These are phyloP conservation scores for Metschnikowia arizonensis DNA, from an alignment of 805 yeast species.

Conservation along the genomic window DNA sequence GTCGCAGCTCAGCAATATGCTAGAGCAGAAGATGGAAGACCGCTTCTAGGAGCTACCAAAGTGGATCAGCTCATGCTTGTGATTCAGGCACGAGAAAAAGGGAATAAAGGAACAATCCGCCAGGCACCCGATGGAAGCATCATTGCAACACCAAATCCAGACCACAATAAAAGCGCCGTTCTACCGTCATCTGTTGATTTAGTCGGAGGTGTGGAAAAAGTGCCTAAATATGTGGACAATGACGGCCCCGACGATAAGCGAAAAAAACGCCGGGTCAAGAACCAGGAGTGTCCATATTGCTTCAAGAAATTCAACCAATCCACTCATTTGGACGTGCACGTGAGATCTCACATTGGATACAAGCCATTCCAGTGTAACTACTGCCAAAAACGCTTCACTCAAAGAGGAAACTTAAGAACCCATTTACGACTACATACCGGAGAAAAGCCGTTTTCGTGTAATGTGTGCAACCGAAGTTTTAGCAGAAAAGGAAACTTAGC, in stretches of 20 bases:
- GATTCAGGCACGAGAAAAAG: constrained; percentile 81
- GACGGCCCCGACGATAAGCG: constrained; percentile 20
- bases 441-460: constrained; percentile 84
- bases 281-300: constrained; percentile 73
- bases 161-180: constrained; percentile 29
- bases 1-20: constrained; percentile 47
- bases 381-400: constrained; percentile 81
- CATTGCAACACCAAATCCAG: constrained; percentile 37
- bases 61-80: constrained; percentile 89
- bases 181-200: constrained; percentile 57
- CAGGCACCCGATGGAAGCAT: constrained; percentile 69
- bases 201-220: constrained; percentile 79
- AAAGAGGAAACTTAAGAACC: constrained; percentile 85
- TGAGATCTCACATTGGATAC: constrained; percentile 80
- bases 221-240: constrained; percentile 21
- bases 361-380: constrained; percentile 77
- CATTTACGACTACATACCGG: constrained; percentile 87
- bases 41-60: constrained; percentile 78
- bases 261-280: constrained; percentile 37
- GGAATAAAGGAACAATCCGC: constrained; percentile 58
- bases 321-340: constrained; percentile 89
- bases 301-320: constrained; percentile 77
- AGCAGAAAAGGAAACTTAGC: constrained; percentile 90
- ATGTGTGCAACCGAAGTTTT: constrained; percentile 68
- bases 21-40: constrained; percentile 59